Evolutionary conservation across 1,284 basidiomycete species (phyloP), one percentile per base, ranked within the genome.

Genomic region (Tylopilus sp.): DNA sequence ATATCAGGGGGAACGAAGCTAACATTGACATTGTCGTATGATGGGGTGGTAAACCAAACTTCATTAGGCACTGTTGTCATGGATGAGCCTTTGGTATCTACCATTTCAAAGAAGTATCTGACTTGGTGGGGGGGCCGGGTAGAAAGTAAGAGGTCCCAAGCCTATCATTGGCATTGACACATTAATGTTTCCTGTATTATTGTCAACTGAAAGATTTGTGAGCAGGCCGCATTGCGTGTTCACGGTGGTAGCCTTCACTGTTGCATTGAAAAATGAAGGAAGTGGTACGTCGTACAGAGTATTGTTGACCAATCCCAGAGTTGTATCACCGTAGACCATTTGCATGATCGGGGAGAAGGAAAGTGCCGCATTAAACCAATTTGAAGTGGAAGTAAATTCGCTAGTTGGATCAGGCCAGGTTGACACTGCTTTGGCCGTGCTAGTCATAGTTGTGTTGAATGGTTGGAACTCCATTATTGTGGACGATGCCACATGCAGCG

Each of bases 221-320:
- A n/a, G n/a, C n/a, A n/a, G n/a, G n/a, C n/a, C n/a, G n/a, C n/a
- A n/a, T n/a, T n/a, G n/a, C n/a, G 58, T 10, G 36, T 59, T 38
- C 36, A 59, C 7, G 3, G 58, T 52, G 18, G 58, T 59, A 24
- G 58, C 49, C 19, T 52, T n/a, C 16, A 59, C 58, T 7, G 49
- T 59, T 8, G 58, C 49, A 53, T 33, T 53, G 52, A 33, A 6
- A 33, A 33, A 44, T n/a, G n/a, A n/a, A 12, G 10, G 7, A 15
- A 15, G 2, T 15, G 51, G 26, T n/a, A 57, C 9, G 36, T 59
- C 58, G 22, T 59, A 59, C 4, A 60, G 19, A 16, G 38, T 53
- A 9, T 44, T 60, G 38, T 53, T 53, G 3, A 7, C 36, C n/a
- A 59, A 29, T 29, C 58, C 58, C 13, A 39, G n/a, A 24, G 58